phyloP scores from a whole-genome alignment of 768 basidiomycete genomes.

The Xanthoconium purpureum region DNA sequence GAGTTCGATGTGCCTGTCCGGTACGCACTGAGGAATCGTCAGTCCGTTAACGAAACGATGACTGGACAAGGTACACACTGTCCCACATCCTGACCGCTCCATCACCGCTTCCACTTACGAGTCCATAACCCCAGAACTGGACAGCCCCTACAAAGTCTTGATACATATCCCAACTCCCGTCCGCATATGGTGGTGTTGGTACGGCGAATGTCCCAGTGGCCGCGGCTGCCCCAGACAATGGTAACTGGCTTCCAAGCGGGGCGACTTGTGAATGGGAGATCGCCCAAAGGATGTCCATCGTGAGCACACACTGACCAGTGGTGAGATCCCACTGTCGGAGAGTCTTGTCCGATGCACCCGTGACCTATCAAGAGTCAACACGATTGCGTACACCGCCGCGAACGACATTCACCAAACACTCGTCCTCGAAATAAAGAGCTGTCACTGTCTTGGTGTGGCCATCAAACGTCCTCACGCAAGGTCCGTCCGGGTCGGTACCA shows the following conservation, averaged over 20 bases:
- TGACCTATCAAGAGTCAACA: slow-evolving; percentile 60
- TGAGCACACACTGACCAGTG: slow-evolving; percentile 97
- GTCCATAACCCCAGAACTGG: slow-evolving; percentile 98
- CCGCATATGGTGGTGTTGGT: slow-evolving; percentile 82
- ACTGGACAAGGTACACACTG: slow-evolving; percentile 52
- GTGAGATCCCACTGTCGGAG: slow-evolving; percentile 97
- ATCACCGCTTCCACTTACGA: slow-evolving; percentile 96
- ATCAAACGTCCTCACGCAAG: slow-evolving; percentile 72
- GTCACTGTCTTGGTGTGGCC: slow-evolving; percentile 94
- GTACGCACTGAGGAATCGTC: slow-evolving; percentile 75
- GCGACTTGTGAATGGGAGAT: slow-evolving; percentile 80
- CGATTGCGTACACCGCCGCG: background rate
- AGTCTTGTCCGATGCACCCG: slow-evolving; percentile 97
- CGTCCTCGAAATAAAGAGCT: slow-evolving; percentile 92
- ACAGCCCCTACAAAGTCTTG: slow-evolving; percentile 97
- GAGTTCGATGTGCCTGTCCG: slow-evolving; percentile 91
- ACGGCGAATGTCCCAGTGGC: slow-evolving; percentile 69
- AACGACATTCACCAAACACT: slow-evolving; percentile 67
- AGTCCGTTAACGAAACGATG: background rate
- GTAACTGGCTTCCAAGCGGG: slow-evolving; percentile 37
- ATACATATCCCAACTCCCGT: slow-evolving; percentile 93
- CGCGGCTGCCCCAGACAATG: slow-evolving; percentile 52
- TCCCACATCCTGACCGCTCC: slow-evolving; percentile 99
- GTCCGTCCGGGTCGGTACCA: slow-evolving; percentile 43
- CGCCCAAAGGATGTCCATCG: slow-evolving; percentile 99